phyloP scores from a whole-genome alignment of 208 protist genomes.

The Wallacemonas collosoma region DNA sequence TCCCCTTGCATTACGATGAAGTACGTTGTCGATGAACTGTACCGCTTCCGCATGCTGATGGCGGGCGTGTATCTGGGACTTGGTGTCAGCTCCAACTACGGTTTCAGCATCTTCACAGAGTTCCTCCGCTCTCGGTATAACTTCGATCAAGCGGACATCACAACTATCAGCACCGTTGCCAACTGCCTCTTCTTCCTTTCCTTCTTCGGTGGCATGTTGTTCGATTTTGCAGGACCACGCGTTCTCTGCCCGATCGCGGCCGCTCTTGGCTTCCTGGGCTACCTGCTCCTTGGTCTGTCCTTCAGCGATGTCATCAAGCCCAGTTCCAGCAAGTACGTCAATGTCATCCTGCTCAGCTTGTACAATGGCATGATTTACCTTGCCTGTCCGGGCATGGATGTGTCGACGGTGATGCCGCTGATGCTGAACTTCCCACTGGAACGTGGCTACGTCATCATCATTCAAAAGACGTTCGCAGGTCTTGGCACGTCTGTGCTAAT shows the following conservation, averaged over 20 bases:
- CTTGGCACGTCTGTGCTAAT: slow-evolving; percentile 78
- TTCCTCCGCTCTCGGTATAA: slow-evolving; percentile 50
- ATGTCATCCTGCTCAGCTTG: slow-evolving; percentile 56
- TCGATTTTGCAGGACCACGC: slow-evolving; percentile 71
- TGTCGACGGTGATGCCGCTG: slow-evolving; percentile 69
- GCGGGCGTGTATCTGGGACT: slow-evolving; percentile 66
- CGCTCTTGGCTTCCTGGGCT: slow-evolving; percentile 53
- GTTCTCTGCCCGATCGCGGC: slow-evolving; percentile 48
- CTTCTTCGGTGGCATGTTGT: slow-evolving; percentile 70
- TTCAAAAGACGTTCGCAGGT: slow-evolving; percentile 82
- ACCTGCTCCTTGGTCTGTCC: slow-evolving; percentile 64
- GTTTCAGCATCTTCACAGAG: slow-evolving; percentile 76
- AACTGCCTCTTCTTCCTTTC: slow-evolving; percentile 63
- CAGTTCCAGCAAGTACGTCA: slow-evolving; percentile 31
- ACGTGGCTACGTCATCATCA: slow-evolving; percentile 73
- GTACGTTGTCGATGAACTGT: slow-evolving; percentile 65
- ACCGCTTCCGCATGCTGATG: slow-evolving; percentile 75
- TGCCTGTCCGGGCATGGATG: slow-evolving; percentile 63
- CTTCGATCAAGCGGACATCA: slow-evolving; percentile 75
- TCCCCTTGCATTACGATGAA: slow-evolving; percentile 21
- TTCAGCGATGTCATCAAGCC: slow-evolving; percentile 55
- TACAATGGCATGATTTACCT: slow-evolving; percentile 72
- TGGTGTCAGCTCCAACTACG: slow-evolving; percentile 70
- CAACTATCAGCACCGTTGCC: slow-evolving; percentile 81
- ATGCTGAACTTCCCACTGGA: slow-evolving; percentile 83